These are phyloP conservation scores for Puya raimondii DNA, from an alignment of 176 grass and related monocot genomes.

Conservation along the genomic window DNA sequence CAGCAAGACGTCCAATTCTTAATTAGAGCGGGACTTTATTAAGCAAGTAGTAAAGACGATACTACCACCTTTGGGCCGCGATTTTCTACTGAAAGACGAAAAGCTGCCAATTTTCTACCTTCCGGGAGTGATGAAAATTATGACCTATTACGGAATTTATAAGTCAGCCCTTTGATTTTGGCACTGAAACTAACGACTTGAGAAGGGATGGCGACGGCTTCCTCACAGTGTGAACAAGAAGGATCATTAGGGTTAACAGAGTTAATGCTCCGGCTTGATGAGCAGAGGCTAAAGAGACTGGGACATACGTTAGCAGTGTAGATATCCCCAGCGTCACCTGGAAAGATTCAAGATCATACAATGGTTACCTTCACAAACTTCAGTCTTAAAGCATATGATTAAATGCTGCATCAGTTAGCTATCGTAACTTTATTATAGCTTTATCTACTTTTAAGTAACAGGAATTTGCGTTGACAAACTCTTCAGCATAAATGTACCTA, in stretches of 20 bases:
- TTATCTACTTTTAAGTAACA: background rate
- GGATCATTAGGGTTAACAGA: conserved; percentile 58
- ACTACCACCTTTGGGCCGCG: too few species aligned
- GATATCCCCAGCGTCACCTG: conserved; percentile 94
- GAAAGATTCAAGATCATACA: conserved; percentile 6
- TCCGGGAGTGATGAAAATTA: background rate
- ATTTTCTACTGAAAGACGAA: background rate
- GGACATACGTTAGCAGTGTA: conserved; percentile 78
- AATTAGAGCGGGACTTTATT: too few species aligned
- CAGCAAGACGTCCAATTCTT: background rate
- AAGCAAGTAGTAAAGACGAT: too few species aligned
- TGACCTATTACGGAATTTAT: background rate
- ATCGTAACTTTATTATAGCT: background rate
- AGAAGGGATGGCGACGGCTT: conserved; percentile 60
- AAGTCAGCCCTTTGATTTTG: conserved; percentile 6
- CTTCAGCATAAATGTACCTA: too few species aligned
- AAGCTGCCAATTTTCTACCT: background rate
- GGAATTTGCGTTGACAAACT: too few species aligned
- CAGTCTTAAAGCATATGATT: background rate
- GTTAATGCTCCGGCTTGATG: conserved; percentile 95
- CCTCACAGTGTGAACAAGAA: conserved; percentile 73
- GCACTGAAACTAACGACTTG: conserved; percentile 35
- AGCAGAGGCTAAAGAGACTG: conserved; percentile 76
- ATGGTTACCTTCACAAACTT: too few species aligned
- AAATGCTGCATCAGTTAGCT: too few species aligned